Conservation (phyloP, 23 red algal genomes). For the Gracilaria vermiculophylla region DNA sequence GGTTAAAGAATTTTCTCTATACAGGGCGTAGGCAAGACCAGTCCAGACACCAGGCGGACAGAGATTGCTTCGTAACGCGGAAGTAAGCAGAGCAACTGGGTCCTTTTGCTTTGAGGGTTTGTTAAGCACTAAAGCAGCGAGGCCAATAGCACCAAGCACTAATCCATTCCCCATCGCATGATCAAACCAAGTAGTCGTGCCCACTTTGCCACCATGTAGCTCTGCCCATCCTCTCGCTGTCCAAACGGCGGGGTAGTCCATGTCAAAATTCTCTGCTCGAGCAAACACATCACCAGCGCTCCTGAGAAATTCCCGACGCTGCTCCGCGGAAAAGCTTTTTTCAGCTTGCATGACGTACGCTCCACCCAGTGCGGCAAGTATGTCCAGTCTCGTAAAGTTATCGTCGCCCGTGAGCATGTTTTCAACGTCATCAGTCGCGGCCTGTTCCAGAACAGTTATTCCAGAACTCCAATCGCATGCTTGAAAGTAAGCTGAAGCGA, state of each 20-base stretch:
- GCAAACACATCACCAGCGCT: slow-evolving; percentile 54
- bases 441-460: slow-evolving; percentile 51
- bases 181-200: slow-evolving; percentile 62
- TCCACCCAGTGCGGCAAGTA: slow-evolving; percentile 59
- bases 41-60: slow-evolving; percentile 65
- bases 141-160: slow-evolving; percentile 48
- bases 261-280: slow-evolving; percentile 56
- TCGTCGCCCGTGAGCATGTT: slow-evolving; percentile 36
- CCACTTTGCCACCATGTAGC: slow-evolving; percentile 27
- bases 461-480: slow-evolving; percentile 8
- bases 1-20: slow-evolving; percentile 10
- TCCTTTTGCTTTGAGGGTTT: slow-evolving; percentile 9
- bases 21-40: slow-evolving; percentile 56
- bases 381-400: slow-evolving; percentile 22
- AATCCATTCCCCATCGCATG: slow-evolving; percentile 43
- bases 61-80: slow-evolving; percentile 31
- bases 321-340: not conserved
- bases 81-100: slow-evolving; percentile 38
- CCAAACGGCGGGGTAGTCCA: slow-evolving; percentile 56
- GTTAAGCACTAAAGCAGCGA: slow-evolving; percentile 41
- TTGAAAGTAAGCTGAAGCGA: slow-evolving; percentile 57
- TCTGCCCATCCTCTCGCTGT: slow-evolving; percentile 62
- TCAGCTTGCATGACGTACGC: slow-evolving; percentile 60
- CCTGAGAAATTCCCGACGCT: slow-evolving; percentile 24
- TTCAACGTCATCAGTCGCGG: slow-evolving; percentile 60